Evolutionary conservation across 768 basidiomycete genomes (phyloP).

Genomic region (Boletus rufocinnamomeus): DNA sequence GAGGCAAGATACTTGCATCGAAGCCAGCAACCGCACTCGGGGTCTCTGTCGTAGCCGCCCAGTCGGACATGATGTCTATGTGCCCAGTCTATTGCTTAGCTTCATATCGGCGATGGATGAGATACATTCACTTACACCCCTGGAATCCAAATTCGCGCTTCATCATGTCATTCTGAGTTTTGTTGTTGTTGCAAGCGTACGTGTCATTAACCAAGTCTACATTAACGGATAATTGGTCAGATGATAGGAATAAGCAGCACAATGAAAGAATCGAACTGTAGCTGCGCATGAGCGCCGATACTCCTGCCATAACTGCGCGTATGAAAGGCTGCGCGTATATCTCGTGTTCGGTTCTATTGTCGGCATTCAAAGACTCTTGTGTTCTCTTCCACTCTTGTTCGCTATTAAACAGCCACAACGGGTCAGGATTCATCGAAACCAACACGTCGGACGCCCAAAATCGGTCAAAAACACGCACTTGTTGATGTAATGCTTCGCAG

Average conservation of each 20-base stretch:
- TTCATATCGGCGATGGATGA: not conserved
- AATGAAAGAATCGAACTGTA: not conserved
- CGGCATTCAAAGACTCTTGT: not conserved
- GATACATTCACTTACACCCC: not conserved
- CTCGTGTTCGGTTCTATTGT: not conserved
- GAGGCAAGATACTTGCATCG: not conserved
- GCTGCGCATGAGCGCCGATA: not conserved
- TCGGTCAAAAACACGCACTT: not conserved
- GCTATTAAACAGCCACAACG: not conserved
- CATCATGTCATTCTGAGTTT: not conserved
- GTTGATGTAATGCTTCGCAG: not conserved
- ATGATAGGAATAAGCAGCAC: not conserved
- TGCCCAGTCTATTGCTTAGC: not conserved
- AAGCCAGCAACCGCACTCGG: not conserved
- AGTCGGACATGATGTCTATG: not conserved
- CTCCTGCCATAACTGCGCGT: not conserved
- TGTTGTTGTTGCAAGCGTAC: not conserved
- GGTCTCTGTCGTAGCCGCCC: not conserved
- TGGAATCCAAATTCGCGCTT: not conserved
- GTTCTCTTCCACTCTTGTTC: not conserved
- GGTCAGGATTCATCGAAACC: not conserved
- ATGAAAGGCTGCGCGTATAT: slow-evolving; percentile 1
- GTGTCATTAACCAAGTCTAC: not conserved
- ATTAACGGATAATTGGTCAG: not conserved
- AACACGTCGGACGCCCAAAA: not conserved